Evolutionary conservation across 2,329 filamentous ascomycete genomes (phyloP).

Genomic region (Arthroderma sp.): DNA sequence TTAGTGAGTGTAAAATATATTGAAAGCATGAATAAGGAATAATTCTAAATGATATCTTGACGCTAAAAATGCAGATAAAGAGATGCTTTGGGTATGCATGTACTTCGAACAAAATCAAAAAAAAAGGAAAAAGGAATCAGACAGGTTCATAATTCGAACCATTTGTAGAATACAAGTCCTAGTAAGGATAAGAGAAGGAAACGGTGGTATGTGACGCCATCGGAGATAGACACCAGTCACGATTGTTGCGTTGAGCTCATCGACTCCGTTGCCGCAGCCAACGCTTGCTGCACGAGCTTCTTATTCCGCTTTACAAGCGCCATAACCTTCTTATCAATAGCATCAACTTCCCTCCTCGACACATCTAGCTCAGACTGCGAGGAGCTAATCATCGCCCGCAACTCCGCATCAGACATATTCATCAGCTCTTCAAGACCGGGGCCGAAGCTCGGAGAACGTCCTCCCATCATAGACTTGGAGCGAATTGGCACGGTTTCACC

Average conservation of each 20-base stretch:
- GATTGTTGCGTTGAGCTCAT: neutral
- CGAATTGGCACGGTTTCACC: constrained; percentile 4
- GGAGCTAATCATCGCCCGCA: constrained; percentile 29
- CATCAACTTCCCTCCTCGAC: constrained; percentile 55
- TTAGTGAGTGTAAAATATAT: neutral
- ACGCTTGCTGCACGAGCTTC: constrained; percentile 33
- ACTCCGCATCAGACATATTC: constrained; percentile 31
- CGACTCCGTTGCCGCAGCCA: constrained; percentile 21
- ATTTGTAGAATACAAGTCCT: neutral
- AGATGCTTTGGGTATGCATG: neutral
- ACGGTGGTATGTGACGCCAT: no score
- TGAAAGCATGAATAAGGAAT: neutral
- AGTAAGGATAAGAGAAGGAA: neutral
- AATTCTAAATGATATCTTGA: no score
- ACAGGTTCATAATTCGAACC: neutral
- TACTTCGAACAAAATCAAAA: neutral
- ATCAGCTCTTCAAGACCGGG: constrained; percentile 31
- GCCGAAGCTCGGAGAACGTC: constrained; percentile 21
- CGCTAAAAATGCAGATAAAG: neutral
- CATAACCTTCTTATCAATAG: constrained; percentile 33
- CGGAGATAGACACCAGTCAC: no score
- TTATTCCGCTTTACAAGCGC: constrained; percentile 33
- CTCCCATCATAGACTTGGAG: constrained; percentile 25
- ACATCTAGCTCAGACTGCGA: constrained; percentile 55
- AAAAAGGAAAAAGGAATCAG: neutral